Conservation (phyloP, 164 flowering plant genomes). For the Liquidambar formosana region DNA sequence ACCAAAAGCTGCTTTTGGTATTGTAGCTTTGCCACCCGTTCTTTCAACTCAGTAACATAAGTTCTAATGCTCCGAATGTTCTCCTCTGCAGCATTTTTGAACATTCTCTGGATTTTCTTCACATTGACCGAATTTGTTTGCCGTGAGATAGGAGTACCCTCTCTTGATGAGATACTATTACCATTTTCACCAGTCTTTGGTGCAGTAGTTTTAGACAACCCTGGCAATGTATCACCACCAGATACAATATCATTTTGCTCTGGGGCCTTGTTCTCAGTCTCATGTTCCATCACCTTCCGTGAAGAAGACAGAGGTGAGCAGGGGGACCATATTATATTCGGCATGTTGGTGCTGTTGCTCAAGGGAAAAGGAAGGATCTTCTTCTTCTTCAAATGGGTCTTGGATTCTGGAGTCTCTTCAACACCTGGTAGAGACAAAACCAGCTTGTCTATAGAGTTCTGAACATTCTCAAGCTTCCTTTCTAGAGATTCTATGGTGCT, state of each 20-base stretch:
- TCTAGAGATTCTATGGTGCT: slow-evolving; percentile 61
- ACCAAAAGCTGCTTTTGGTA: slow-evolving; percentile 89
- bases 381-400: slow-evolving; percentile 46
- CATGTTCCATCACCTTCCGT: slow-evolving; percentile 40
- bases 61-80: slow-evolving; percentile 71
- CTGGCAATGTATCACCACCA: slow-evolving; percentile 9
- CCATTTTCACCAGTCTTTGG: slow-evolving; percentile 24
- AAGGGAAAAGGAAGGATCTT: slow-evolving; percentile 50
- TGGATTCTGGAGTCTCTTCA: slow-evolving; percentile 43
- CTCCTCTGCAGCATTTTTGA: slow-evolving; percentile 87
- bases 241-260: slow-evolving; percentile 24
- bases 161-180: slow-evolving; percentile 40
- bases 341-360: slow-evolving; percentile 61
- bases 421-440: slow-evolving; percentile 40
- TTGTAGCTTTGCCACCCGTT: slow-evolving; percentile 81
- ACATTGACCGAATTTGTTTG: slow-evolving; percentile 55
- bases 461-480: slow-evolving; percentile 74
- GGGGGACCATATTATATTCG: slow-evolving; percentile 56
- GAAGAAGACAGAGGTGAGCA: slow-evolving; percentile 63
- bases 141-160: slow-evolving; percentile 43
- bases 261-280: slow-evolving; percentile 59
- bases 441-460: slow-evolving; percentile 68
- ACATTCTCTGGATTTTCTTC: slow-evolving; percentile 79
- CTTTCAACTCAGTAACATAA: slow-evolving; percentile 81
- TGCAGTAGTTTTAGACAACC: slow-evolving; percentile 28